Conservation (phyloP, 176 grass and related monocot species). For the Coix lacrymajobi region DNA sequence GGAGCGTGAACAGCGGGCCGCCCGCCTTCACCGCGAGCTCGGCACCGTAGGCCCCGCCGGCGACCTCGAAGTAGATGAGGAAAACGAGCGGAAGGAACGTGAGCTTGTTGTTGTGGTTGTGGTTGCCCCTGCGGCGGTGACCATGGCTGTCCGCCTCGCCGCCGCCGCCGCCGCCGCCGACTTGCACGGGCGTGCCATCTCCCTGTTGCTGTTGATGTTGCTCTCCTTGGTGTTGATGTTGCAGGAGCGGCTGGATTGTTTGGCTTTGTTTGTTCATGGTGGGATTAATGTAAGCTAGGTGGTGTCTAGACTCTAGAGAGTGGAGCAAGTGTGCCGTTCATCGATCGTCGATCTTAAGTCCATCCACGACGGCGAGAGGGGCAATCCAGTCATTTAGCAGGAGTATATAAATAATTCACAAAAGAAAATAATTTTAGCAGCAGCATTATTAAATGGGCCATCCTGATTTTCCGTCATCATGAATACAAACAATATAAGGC, state of each 20-base stretch:
- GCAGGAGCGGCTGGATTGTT: slow-evolving; percentile 9
- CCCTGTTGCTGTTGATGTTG: not conserved
- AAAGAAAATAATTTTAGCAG: no score
- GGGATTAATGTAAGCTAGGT: not conserved
- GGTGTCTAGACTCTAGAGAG: not conserved
- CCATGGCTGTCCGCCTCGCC: not conserved
- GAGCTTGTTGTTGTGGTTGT: not conserved
- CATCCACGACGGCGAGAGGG: not conserved
- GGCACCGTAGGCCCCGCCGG: slow-evolving; percentile 42
- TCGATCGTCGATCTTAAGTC: not conserved
- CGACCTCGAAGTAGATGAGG: slow-evolving; percentile 54
- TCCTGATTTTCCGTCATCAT: no score
- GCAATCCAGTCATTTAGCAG: no score
- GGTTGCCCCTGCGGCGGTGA: not conserved
- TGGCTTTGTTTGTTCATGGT: slow-evolving; percentile 20
- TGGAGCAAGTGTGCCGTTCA: not conserved
- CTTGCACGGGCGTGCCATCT: not conserved
- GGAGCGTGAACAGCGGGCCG: slow-evolving; percentile 37
- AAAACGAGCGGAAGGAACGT: slow-evolving; percentile 44
- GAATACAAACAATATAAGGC: no score
- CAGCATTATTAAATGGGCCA: no score
- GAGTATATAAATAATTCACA: no score
- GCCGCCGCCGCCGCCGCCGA: not conserved
- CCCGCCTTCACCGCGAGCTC: slow-evolving; percentile 34
- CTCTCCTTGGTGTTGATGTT: not conserved